phyloP scores from a whole-genome alignment of 441 rosid genomes.

The Brassica balearica region DNA sequence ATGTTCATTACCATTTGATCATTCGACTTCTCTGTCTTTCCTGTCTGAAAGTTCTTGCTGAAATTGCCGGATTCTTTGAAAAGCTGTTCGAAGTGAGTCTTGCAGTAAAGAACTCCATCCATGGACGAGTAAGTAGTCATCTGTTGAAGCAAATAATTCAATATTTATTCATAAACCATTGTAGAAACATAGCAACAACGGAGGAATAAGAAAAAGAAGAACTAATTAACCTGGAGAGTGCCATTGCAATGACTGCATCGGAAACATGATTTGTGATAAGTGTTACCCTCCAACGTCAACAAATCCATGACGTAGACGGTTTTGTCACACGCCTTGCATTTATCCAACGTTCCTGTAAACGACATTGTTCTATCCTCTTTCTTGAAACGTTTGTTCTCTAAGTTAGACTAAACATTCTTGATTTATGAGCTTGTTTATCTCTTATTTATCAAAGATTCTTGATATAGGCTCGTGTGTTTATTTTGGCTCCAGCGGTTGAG shows the following conservation, averaged over 20 bases:
- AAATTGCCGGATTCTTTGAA: constrained; percentile 81
- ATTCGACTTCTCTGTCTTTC: constrained; percentile 34
- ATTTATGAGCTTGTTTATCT: not conserved
- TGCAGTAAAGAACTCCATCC: constrained; percentile 95
- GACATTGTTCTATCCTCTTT: constrained; percentile 50
- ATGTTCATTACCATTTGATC: constrained; percentile 30
- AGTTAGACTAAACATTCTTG: not conserved
- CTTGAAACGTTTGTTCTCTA: not conserved
- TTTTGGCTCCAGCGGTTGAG: constrained; percentile 33
- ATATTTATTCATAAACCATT: not conserved
- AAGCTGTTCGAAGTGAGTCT: constrained; percentile 90
- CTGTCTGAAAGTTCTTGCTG: constrained; percentile 74
- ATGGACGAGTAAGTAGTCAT: constrained; percentile 94
- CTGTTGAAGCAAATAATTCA: constrained; percentile 41
- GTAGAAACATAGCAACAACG: not conserved
- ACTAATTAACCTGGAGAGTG: constrained; percentile 64
- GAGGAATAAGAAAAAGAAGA: not conserved
- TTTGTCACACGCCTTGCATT: constrained; percentile 93
- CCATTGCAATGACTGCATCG: constrained; percentile 93
- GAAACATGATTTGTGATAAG: constrained; percentile 90
- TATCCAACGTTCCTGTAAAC: constrained; percentile 92
- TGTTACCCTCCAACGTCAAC: constrained; percentile 78
- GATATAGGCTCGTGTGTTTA: not conserved
- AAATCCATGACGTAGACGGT: constrained; percentile 90
- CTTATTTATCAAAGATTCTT: constrained; percentile 19